Base-by-base conservation (phyloP, 768 basidiomycete species). In the Leccinum uliginosum region DNA sequence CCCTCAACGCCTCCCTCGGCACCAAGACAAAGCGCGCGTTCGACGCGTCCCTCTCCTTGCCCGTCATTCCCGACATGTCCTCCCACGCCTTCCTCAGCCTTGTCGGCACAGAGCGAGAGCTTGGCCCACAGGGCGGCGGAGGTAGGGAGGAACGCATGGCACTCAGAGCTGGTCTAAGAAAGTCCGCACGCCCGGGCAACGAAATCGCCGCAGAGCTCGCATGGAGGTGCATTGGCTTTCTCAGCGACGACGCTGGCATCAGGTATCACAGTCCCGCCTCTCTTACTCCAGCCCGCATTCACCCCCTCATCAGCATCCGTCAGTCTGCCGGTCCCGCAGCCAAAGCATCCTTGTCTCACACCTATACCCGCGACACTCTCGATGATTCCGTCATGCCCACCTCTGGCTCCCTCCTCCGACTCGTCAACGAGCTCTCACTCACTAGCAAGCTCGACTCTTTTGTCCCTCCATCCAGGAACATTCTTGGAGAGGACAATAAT, bases 11-110 rank as follows among this genome's bases (percentile, higher is more conserved):
- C 11, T 83, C 94, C 1, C 76, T 88, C 17, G 96, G 95, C 0
- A 96, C 95, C 3, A 88, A 89, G 66, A 98, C 94, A 0, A 83
- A 85, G 55, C 84, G 85, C 53, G 84, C 94, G 0, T 95, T 91
- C 72, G 81, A 91, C 57, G 88, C 85, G 44, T 74, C 86, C 11
- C 70, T 88, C 2, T 77, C 80, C 0, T 74, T 83, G 0, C 91
- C 91, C 1, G 69, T 92, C 40, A 78, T 82, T 0, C 69, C 78
- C 11, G 71, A 78, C 55, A 82, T 98, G 55, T 72, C 78, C 24
- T 87, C 90, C 0, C 77, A 80, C 6, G 91, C 87, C 21, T 87
- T 91, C 51, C 45, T 95, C 3, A 79, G 83, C 11, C 75, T 84
- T 2, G 93, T 88, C 68, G 86, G 84, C 15, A 75, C 85, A 17